phyloP scores from a whole-genome alignment of 345 rosid species.

The Salix arbutifolia region DNA sequence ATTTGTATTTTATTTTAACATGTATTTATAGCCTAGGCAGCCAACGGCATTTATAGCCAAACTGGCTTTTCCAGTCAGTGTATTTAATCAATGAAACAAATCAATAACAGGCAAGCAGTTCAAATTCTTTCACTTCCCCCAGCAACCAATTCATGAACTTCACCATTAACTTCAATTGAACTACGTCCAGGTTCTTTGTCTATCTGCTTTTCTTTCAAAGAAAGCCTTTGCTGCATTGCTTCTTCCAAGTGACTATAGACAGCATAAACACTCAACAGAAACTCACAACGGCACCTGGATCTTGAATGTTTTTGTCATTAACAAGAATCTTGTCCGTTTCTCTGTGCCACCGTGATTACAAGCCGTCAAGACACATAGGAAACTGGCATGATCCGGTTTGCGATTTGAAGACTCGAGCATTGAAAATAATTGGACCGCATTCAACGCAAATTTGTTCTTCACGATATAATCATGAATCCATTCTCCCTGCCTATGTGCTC shows the following conservation, averaged over 20 bases:
- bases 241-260: conserved; percentile 43
- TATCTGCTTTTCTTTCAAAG: conserved; percentile 48
- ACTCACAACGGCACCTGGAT: conserved; percentile 42
- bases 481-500: conserved; percentile 64
- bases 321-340: conserved; percentile 43
- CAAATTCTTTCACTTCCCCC: conserved; percentile 32
- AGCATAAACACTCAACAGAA: conserved; percentile 69
- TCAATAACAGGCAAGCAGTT: too few species aligned
- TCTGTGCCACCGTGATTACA: conserved; percentile 58
- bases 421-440: conserved; percentile 48
- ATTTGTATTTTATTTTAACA: too few species aligned
- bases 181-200: conserved; percentile 75
- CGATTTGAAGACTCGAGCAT: conserved; percentile 43
- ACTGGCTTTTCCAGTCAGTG: too few species aligned
- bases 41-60: too few species aligned
- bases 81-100: too few species aligned
- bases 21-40: too few species aligned
- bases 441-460: conserved; percentile 41
- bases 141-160: conserved; percentile 76
- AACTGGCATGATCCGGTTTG: conserved; percentile 57
- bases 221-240: conserved; percentile 51
- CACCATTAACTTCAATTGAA: conserved; percentile 62
- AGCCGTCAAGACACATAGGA: conserved; percentile 66
- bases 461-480: conserved; percentile 62
- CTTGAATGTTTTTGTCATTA: conserved; percentile 50